Percentiles rank a stretch among this genome's conserved stretches.
Conservation (phyloP, 2,329 filamentous ascomycete species). For the Ambrosiella cleistominuta region DNA sequence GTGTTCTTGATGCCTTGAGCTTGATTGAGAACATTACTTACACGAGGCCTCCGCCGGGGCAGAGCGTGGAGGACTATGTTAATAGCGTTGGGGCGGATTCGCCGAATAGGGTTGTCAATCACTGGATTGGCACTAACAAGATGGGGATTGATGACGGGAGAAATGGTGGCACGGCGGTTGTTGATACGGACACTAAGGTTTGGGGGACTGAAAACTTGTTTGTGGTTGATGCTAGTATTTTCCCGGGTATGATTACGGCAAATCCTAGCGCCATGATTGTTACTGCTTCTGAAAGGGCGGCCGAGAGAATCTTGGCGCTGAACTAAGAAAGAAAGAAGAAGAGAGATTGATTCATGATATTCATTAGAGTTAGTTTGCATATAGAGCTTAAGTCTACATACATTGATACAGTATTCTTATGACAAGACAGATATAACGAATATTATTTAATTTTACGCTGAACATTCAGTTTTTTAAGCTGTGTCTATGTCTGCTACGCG, state of each 20-base stretch:
- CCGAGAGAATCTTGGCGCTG: slow-evolving; percentile 18
- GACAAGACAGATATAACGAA: no score
- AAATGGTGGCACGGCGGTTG: slow-evolving; percentile 37
- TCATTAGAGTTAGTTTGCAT: slow-evolving; percentile 1
- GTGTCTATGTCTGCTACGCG: no score
- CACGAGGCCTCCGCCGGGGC: slow-evolving; percentile 30
- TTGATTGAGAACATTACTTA: slow-evolving; percentile 36
- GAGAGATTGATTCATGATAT: not conserved
- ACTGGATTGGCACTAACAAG: slow-evolving; percentile 43
- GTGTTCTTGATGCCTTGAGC: slow-evolving; percentile 35
- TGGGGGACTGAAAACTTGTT: slow-evolving; percentile 53
- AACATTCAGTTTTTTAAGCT: no score
- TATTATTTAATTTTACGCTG: no score
- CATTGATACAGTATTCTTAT: no score
- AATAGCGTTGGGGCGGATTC: slow-evolving; percentile 23
- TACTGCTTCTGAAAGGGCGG: slow-evolving; percentile 43
- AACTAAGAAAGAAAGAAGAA: not conserved
- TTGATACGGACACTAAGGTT: slow-evolving; percentile 45
- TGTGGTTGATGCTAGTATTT: slow-evolving; percentile 50
- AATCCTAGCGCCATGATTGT: slow-evolving; percentile 52
- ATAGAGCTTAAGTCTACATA: not conserved
- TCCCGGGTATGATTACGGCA: slow-evolving; percentile 49
- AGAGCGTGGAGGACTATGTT: slow-evolving; percentile 38
- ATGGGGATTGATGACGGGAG: slow-evolving; percentile 38
- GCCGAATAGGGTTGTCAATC: slow-evolving; percentile 28